phyloP scores from a whole-genome alignment of 2,329 filamentous ascomycete species.

The Mycocentrospora acerina region DNA sequence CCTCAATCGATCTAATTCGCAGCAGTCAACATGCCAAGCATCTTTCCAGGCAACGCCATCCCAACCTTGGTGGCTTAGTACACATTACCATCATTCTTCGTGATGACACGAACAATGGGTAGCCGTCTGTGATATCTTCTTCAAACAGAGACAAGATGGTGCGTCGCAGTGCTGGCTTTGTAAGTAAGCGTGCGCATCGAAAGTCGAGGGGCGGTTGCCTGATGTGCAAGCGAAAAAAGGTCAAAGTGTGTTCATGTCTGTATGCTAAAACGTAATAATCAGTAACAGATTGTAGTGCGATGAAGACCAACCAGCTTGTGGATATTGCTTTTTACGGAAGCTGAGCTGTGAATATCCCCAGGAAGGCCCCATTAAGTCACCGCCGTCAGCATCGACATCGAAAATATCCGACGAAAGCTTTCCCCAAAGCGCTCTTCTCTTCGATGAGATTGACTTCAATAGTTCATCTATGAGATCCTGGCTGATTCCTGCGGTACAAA shows the following conservation, averaged over 20 bases:
- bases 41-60: no score
- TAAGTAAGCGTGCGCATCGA: conserved; percentile 35
- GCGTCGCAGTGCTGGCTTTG: conserved; percentile 29
- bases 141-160: conserved; percentile 23
- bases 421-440: neutral
- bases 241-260: conserved; percentile 25
- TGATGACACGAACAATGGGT: no score
- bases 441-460: conserved; percentile 16
- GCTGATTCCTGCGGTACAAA: conserved; percentile 18
- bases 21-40: conserved; percentile 4
- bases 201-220: conserved; percentile 35
- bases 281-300: conserved; percentile 27
- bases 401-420: conserved; percentile 1
- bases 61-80: no score
- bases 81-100: no score
- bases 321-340: conserved; percentile 28
- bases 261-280: neutral
- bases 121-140: no score
- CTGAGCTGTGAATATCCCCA: conserved; percentile 26
- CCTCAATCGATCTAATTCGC: neutral
- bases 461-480: conserved; percentile 8
- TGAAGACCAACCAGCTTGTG: conserved; percentile 28
- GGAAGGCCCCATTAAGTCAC: conserved; percentile 2
- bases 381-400: conserved; percentile 3
- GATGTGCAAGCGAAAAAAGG: conserved; percentile 38